Percentiles rank a stretch among this genome's conserved stretches.
Conservation (phyloP, 306 rosid genomes). For the Mimosa pudica region DNA sequence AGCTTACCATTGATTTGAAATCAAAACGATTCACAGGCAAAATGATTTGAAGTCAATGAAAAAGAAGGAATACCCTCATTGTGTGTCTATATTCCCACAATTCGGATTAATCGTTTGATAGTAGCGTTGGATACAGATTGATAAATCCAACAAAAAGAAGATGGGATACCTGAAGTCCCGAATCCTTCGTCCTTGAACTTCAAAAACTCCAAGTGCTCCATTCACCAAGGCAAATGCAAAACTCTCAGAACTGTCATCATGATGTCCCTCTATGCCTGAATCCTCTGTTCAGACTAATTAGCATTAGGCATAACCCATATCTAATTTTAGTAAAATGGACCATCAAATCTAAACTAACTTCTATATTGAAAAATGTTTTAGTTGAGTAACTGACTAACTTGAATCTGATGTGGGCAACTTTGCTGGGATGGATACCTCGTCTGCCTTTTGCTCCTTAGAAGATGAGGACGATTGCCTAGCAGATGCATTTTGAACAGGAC, state of each 20-base stretch:
- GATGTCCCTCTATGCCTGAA: conserved; percentile 70
- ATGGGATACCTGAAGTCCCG: conserved; percentile 85
- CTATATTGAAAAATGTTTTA: conserved; percentile 29
- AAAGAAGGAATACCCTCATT: conserved; percentile 25
- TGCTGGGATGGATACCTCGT: conserved; percentile 52
- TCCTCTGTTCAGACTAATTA: conserved; percentile 55
- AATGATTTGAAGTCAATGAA: conserved; percentile 22
- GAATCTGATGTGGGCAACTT: conserved; percentile 59
- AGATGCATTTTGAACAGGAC: conserved; percentile 56
- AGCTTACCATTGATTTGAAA: too few relatives aligned
- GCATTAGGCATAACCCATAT: conserved; percentile 38
- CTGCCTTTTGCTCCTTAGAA: conserved; percentile 51
- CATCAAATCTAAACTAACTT: conserved; percentile 34
- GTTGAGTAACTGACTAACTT: conserved; percentile 66
- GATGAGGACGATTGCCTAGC: conserved; percentile 40
- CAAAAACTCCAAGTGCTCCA: conserved; percentile 99
- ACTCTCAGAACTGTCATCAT: conserved; percentile 88
- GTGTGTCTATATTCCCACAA: too few relatives aligned
- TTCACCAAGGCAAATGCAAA: conserved; percentile 94
- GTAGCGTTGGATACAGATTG: too few relatives aligned
- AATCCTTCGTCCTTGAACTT: conserved; percentile 90
- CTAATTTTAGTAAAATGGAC: conserved; percentile 29
- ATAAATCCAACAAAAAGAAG: conserved; percentile 6
- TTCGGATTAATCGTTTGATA: too few relatives aligned
- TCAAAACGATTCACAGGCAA: neutral